Evolutionary conservation across 345 rosid species (phyloP).

Genomic region (Abelmoschus esculentus): DNA sequence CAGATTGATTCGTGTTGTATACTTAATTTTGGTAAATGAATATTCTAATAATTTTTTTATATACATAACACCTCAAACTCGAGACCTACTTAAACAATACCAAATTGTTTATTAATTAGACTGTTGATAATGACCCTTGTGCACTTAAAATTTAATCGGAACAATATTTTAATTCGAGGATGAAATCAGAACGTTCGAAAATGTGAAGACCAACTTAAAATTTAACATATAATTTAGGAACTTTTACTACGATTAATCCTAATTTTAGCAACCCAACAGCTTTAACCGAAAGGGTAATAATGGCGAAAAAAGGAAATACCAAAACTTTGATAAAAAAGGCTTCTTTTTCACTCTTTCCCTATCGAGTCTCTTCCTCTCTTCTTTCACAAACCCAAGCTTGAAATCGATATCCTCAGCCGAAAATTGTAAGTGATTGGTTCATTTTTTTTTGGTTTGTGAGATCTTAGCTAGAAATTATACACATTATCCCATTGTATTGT

Average conservation of each 20-base stretch:
- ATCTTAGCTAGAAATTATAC: not conserved
- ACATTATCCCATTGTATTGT: not conserved
- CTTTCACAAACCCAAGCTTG: not conserved
- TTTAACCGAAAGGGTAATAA: not conserved
- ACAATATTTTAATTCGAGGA: no score
- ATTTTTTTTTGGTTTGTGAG: not conserved
- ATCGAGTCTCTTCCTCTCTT: slow-evolving; percentile 3
- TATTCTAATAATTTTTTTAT: no score
- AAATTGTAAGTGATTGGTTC: slow-evolving; percentile 14
- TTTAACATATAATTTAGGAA: not conserved
- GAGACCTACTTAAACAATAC: no score
- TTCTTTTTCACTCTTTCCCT: not conserved
- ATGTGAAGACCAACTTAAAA: no score
- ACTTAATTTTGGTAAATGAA: no score
- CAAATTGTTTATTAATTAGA: no score
- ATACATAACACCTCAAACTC: no score
- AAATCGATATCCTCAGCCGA: not conserved
- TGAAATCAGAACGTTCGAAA: no score
- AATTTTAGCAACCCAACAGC: not conserved
- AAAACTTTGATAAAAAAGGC: not conserved
- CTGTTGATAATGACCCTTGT: no score
- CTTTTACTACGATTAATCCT: no score
- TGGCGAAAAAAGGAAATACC: not conserved
- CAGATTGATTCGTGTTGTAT: no score
- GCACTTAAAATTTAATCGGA: not conserved